A percentile compares a stretch with the other conserved stretches of the same genome.
phyloP scores from a whole-genome alignment of 140 eudicot genomes.

The Senecio squalidus region DNA sequence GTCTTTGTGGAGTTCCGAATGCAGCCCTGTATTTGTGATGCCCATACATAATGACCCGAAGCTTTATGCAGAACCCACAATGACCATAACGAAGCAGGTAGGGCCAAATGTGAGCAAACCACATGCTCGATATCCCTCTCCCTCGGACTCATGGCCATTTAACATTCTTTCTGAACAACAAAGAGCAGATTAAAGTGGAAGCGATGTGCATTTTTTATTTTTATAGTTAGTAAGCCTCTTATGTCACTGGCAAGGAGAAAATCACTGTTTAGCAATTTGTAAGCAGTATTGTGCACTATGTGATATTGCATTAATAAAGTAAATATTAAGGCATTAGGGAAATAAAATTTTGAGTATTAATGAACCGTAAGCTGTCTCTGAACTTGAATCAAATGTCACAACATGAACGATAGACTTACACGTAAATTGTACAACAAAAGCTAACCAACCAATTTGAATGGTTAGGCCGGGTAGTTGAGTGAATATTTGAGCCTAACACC shows the following conservation, averaged over 20 bases:
- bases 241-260: not conserved
- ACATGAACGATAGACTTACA: too few relatives aligned
- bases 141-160: constrained; percentile 64
- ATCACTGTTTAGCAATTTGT: not conserved
- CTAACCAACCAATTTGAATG: too few relatives aligned
- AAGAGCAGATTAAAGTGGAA: constrained; percentile 18
- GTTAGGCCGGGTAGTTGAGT: too few relatives aligned
- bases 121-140: constrained; percentile 62
- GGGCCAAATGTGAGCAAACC: constrained; percentile 56
- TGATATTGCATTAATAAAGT: not conserved
- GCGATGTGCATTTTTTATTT: not conserved
- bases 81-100: constrained; percentile 14
- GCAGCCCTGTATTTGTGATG: constrained; percentile 40
- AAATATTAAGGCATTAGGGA: constrained; percentile 3
- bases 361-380: not conserved
- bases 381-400: too few relatives aligned
- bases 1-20: constrained; percentile 24
- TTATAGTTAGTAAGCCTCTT: constrained; percentile 3
- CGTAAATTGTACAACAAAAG: too few relatives aligned
- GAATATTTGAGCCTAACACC: too few relatives aligned
- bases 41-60: constrained; percentile 44
- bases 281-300: constrained; percentile 6
- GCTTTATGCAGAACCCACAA: constrained; percentile 19
- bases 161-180: constrained; percentile 44
- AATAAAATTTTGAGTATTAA: not conserved